Evolutionary conservation across 2,329 filamentous ascomycete genomes (phyloP).

Genomic region (Eurotiales sp.): DNA sequence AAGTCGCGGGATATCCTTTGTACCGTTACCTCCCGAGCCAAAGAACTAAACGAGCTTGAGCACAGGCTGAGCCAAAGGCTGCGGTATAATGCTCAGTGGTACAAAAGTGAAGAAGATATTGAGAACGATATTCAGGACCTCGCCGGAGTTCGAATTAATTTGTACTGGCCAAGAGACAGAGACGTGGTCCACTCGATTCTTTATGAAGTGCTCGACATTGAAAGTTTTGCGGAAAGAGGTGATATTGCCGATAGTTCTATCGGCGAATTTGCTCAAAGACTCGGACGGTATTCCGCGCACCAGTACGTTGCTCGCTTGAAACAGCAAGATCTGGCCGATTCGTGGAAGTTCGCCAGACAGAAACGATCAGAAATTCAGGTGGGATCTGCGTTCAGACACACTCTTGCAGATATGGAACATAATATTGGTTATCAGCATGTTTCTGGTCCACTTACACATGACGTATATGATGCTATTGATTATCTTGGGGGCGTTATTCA

Average conservation of each 20-base stretch:
- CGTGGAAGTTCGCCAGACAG: background rate
- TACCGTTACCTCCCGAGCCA: background rate
- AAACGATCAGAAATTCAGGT: conserved; percentile 27
- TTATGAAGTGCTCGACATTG: background rate
- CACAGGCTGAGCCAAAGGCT: background rate
- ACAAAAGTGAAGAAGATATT: conserved; percentile 11
- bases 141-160: conserved; percentile 15
- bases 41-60: background rate
- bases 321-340: background rate
- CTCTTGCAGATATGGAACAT: conserved; percentile 28
- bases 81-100: background rate
- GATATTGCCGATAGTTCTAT: background rate
- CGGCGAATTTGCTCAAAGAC: background rate
- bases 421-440: conserved; percentile 26
- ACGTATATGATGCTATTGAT: background rate
- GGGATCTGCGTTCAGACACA: conserved; percentile 23
- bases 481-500: background rate
- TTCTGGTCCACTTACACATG: background rate
- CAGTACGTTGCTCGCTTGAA: background rate
- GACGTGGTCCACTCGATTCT: background rate
- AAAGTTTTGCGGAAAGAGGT: background rate
- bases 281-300: background rate
- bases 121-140: conserved; percentile 15
- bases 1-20: background rate
- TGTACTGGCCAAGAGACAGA: conserved; percentile 12